phyloP scores from a whole-genome alignment of 768 basidiomycete species.

The Pleurotus salmoneostramineus region DNA sequence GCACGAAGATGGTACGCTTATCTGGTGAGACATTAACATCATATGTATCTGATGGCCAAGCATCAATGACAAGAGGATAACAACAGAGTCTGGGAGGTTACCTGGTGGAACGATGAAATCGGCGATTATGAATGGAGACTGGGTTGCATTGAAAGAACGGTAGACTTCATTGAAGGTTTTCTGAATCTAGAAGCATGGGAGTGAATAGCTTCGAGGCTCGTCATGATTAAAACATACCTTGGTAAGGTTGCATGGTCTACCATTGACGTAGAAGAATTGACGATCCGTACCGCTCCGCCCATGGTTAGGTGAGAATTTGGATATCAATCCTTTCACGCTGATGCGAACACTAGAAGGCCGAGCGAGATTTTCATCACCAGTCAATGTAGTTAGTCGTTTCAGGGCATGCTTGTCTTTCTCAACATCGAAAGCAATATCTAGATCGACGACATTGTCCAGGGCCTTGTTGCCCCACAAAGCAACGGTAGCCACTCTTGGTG shows the following conservation, averaged over 20 bases:
- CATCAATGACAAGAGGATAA: not conserved
- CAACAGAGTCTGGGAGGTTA: conserved; percentile 26
- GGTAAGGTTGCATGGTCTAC: conserved; percentile 75
- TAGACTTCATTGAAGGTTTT: conserved; percentile 94
- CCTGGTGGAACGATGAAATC: conserved; percentile 81
- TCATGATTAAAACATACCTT: conserved; percentile 43
- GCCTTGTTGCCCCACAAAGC: conserved; percentile 85
- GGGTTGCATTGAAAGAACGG: conserved; percentile 67
- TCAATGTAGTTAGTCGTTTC: conserved; percentile 24
- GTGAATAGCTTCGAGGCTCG: not conserved
- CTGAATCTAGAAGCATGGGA: conserved; percentile 50
- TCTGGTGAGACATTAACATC: conserved; percentile 97
- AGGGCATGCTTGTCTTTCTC: conserved; percentile 55
- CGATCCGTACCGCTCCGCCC: conserved; percentile 80
- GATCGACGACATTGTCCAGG: conserved; percentile 68
- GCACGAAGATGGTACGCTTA: conserved; percentile 92
- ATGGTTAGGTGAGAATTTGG: conserved; percentile 71
- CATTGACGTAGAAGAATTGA: conserved; percentile 93
- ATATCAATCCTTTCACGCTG: conserved; percentile 73
- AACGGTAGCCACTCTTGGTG: conserved; percentile 58
- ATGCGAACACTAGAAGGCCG: conserved; percentile 33
- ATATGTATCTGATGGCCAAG: conserved; percentile 51
- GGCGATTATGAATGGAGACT: conserved; percentile 79
- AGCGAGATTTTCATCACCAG: conserved; percentile 16
- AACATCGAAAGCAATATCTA: conserved; percentile 68